A percentile compares a stretch with the other conserved stretches of the same genome.
phyloP scores from a whole-genome alignment of 257 asterid genomes.

The Forsythia viridissima region DNA sequence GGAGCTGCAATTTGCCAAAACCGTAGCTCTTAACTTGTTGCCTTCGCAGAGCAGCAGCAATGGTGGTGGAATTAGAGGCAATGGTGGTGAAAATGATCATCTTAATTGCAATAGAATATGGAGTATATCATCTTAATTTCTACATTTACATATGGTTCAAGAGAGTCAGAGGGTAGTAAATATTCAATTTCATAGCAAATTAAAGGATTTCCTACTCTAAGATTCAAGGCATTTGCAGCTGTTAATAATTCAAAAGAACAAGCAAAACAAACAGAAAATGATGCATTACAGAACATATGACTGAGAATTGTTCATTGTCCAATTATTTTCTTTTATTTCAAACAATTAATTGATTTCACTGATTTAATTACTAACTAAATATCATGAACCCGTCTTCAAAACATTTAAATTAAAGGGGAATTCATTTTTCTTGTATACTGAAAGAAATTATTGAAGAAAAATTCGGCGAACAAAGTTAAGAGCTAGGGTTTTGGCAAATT shows the following conservation, averaged over 20 bases:
- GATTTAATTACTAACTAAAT: constrained; percentile 35
- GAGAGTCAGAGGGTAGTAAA: neutral
- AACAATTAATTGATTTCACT: constrained; percentile 30
- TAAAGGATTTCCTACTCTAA: constrained; percentile 19
- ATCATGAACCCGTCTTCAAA: constrained; percentile 26
- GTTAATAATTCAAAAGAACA: constrained; percentile 2
- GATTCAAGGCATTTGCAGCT: constrained; percentile 1
- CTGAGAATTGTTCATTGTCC: constrained; percentile 34
- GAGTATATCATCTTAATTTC: neutral
- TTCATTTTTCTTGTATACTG: constrained; percentile 10
- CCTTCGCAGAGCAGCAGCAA: too few species aligned
- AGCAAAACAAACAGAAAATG: constrained; percentile 21
- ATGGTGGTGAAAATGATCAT: too few species aligned
- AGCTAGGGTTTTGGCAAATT: too few species aligned
- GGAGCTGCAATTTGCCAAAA: too few species aligned
- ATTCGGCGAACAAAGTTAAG: too few species aligned
- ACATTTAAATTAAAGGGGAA: neutral
- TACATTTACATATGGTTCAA: neutral
- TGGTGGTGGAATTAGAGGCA: too few species aligned
- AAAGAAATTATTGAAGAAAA: constrained; percentile 2
- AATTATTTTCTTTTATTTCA: constrained; percentile 18
- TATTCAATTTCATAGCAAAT: constrained; percentile 15
- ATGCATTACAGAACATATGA: constrained; percentile 33
- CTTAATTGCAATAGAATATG: neutral
- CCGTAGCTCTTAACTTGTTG: too few species aligned